Evolutionary conservation across 129 eudicot species (phyloP).

Genomic region (Cynara cardunculus): DNA sequence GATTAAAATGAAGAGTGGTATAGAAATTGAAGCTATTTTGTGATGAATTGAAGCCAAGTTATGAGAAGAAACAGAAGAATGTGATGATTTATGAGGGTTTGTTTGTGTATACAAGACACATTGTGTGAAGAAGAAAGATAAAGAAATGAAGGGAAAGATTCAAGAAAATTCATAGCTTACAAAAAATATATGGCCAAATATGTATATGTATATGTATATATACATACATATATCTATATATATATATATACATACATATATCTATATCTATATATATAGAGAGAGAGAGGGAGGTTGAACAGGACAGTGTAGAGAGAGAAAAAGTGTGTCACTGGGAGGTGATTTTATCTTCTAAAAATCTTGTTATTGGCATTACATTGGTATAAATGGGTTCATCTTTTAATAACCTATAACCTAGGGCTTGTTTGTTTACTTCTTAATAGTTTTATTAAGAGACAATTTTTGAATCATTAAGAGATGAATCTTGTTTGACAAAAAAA

Average conservation of each 20-base stretch:
- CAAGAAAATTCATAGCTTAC: conserved; percentile 10
- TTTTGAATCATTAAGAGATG: no score
- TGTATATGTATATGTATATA: not conserved
- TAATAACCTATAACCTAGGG: no score
- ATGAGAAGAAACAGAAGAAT: conserved; percentile 5
- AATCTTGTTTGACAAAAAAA: no score
- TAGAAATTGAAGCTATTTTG: not conserved
- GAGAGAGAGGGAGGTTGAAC: not conserved
- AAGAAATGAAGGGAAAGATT: conserved; percentile 14
- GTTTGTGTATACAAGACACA: conserved; percentile 22
- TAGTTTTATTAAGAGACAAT: no score
- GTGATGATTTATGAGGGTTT: not conserved
- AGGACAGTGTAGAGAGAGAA: conserved; percentile 14
- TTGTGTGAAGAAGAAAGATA: conserved; percentile 31
- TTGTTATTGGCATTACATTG: conserved; percentile 7
- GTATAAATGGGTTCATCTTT: no score
- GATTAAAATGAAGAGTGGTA: not conserved
- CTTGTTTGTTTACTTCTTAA: no score
- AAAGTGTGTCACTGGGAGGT: conserved; percentile 13
- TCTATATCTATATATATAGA: not conserved
- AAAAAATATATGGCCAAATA: not conserved
- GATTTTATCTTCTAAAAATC: conserved; percentile 16
- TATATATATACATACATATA: not conserved
- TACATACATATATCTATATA: not conserved
- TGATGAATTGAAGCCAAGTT: not conserved